These are phyloP conservation scores for Nannochloris sp. DNA, from an alignment of 139 green algal genomes.

Conservation along the genomic window DNA sequence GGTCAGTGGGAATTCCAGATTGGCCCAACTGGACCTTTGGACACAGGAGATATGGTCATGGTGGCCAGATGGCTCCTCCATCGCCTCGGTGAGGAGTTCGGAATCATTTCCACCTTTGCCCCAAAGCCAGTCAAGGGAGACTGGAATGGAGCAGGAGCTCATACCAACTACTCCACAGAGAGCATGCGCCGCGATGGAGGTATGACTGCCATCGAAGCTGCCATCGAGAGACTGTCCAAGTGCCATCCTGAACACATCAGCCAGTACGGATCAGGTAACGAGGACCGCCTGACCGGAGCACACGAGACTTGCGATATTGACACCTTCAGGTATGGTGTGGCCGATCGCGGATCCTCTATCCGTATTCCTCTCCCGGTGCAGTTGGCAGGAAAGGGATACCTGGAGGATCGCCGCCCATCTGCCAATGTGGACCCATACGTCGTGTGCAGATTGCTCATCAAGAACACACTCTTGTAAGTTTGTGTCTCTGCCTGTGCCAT, in stretches of 20 bases:
- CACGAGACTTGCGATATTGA: slow-evolving; percentile 91
- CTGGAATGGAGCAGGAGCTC: slow-evolving; percentile 76
- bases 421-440: slow-evolving; percentile 74
- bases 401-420: slow-evolving; percentile 75
- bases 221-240: slow-evolving; percentile 78
- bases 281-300: slow-evolving; percentile 74
- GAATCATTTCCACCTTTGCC: slow-evolving; percentile 65
- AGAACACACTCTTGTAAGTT: slow-evolving; percentile 12
- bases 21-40: slow-evolving; percentile 67
- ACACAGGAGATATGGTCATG: slow-evolving; percentile 69
- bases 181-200: slow-evolving; percentile 71
- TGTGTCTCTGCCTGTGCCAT: not conserved
- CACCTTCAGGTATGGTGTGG: slow-evolving; percentile 69
- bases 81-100: slow-evolving; percentile 65
- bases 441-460: slow-evolving; percentile 10
- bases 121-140: slow-evolving; percentile 85
- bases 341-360: slow-evolving; percentile 79
- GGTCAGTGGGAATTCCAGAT: slow-evolving; percentile 94
- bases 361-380: slow-evolving; percentile 79
- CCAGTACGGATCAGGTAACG: slow-evolving; percentile 77
- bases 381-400: slow-evolving; percentile 68
- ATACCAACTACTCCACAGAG: slow-evolving; percentile 90
- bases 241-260: slow-evolving; percentile 78
- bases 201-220: slow-evolving; percentile 69
- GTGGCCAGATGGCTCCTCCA: slow-evolving; percentile 73